Evolutionary conservation across 2,329 filamentous ascomycete genomes (phyloP), one percentile per base, ranked within the genome.

Genomic region (Colletotrichum sp.): DNA sequence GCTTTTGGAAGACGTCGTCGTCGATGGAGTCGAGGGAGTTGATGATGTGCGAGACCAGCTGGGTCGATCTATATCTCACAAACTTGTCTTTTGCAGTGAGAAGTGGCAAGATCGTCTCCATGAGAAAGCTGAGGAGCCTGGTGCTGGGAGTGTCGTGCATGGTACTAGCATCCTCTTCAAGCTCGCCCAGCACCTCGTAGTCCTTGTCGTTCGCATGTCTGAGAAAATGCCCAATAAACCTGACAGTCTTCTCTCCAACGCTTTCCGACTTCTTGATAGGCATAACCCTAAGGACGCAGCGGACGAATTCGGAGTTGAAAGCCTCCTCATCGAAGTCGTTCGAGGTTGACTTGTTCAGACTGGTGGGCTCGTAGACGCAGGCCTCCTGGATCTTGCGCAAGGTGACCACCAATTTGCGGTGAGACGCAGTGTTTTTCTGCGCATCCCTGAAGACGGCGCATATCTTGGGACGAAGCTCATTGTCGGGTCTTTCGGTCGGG

Each of bases 11-110:
- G 13, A 98, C 86, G 65, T 97, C 95, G 82, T 98, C 96, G 81
- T 99, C 97, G 80, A 99, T 95, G 3, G 95, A 93, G 77, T 98
- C 95, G 30, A 99, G 89, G 15, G 94, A 97, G 86, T 98, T 98
- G 86, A 99, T 94, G 78, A 98, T 93, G 83, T 98, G 95, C 3
- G 96, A 94, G 69, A 98, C 92, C 69, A 98, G 91, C 83, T 99
- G 97, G 0, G 96, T 98, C 6, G 96, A 92, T 75, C 97, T 91
- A 85, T 95, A 99, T 75, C 97, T 92, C 63, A 99, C 94, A 75
- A 94, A 94, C 85, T 98, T 99, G 85, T 99, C 97, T 85, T 98
- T 99, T 59, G 95, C 92, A 12, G 90, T 90, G 76, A 98, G 88
- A n/a, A 98, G 87, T 7, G 94, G 94, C 5, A 98, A 88, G 24